phyloP scores from a whole-genome alignment of 768 basidiomycete genomes.

The Podaxis sp. region DNA sequence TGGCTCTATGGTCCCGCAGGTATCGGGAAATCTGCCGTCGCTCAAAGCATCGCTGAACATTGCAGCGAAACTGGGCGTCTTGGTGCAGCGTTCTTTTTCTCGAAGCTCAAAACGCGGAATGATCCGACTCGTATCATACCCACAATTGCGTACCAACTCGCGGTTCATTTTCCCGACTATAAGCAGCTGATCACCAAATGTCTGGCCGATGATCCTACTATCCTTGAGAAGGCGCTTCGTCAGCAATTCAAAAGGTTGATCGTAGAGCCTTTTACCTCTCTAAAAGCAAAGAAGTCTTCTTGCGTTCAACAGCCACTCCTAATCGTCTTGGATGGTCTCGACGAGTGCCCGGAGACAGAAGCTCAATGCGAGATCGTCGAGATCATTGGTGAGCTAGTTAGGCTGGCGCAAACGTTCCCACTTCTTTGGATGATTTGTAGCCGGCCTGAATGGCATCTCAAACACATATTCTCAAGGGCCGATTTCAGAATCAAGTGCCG shows the following conservation, averaged over 20 bases:
- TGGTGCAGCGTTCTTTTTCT: slow-evolving; percentile 10
- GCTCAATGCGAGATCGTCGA: slow-evolving; percentile 2
- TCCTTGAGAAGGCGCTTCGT: slow-evolving; percentile 1
- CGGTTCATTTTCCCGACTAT: neutral
- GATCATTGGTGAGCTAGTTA: neutral
- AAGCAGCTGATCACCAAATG: neutral
- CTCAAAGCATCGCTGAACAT: neutral
- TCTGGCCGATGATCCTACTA: neutral
- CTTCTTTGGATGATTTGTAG: neutral
- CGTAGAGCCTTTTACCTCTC: neutral
- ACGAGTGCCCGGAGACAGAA: neutral
- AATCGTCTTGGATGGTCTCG: slow-evolving; percentile 3
- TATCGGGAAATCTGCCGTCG: slow-evolving; percentile 11
- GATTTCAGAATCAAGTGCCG: neutral
- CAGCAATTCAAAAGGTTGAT: neutral
- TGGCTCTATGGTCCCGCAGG: slow-evolving; percentile 4
- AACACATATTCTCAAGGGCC: neutral
- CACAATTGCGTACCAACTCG: slow-evolving; percentile 9
- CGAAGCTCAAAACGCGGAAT: neutral
- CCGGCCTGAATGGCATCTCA: neutral
- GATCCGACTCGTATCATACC: neutral
- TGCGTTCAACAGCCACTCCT: neutral
- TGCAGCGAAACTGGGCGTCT: neutral
- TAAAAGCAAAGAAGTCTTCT: neutral
- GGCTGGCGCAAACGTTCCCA: neutral